Conservation (phyloP, 2,329 filamentous ascomycete species). For the Tolypocladium inflatum region DNA sequence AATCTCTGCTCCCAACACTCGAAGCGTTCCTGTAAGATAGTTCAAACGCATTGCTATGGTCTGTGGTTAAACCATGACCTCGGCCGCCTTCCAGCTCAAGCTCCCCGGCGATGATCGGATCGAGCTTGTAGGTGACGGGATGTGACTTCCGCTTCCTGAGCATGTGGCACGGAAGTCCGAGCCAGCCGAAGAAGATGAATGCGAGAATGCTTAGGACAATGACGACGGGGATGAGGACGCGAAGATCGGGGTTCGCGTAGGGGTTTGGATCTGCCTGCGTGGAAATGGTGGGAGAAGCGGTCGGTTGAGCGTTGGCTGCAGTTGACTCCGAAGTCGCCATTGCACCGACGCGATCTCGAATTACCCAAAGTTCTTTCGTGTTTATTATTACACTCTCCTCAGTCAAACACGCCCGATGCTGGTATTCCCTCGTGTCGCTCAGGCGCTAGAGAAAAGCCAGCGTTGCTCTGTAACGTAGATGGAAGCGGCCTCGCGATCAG, state of each 20-base stretch:
- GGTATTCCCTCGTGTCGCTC: neutral
- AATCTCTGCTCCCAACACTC: neutral
- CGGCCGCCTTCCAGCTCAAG: neutral
- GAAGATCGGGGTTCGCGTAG: neutral
- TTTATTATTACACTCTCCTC: neutral
- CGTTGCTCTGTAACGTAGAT: neutral
- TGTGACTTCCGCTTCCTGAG: neutral
- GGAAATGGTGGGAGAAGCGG: neutral
- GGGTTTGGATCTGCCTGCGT: neutral
- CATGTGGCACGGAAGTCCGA: neutral
- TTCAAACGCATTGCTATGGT: neutral
- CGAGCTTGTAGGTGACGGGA: neutral
- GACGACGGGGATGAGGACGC: neutral
- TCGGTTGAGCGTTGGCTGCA: neutral
- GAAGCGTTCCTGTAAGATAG: neutral
- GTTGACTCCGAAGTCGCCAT: neutral
- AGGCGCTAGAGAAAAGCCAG: neutral
- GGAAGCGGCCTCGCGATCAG: neutral
- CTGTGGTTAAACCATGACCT: neutral
- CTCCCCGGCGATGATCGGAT: neutral
- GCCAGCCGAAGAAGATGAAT: neutral
- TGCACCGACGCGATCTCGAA: neutral
- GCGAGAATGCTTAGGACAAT: neutral
- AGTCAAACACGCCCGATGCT: too few species aligned
- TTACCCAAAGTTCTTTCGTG: neutral